Percentiles rank a stretch among this genome's conserved stretches.
These are phyloP conservation scores for Colletotrichum sp. DNA, from an alignment of 2,329 filamentous ascomycete species.

Conservation along the genomic window DNA sequence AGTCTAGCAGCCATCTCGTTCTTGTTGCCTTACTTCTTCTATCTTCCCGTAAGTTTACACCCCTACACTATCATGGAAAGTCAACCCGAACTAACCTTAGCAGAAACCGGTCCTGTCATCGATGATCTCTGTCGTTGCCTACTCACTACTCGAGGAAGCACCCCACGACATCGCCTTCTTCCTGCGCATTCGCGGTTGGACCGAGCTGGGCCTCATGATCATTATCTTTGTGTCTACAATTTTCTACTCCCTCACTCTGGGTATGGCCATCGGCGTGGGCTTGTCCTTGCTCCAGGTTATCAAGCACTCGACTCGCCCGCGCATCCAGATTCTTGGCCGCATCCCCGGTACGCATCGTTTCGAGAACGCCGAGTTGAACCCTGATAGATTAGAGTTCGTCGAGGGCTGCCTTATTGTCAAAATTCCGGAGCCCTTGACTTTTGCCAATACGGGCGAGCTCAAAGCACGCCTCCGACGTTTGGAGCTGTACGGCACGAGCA, in stretches of 20 bases:
- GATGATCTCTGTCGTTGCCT: conserved; percentile 95
- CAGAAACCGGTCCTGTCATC: conserved; percentile 92
- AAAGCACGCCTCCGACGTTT: conserved; percentile 82
- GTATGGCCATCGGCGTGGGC: conserved; percentile 92
- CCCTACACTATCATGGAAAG: not conserved
- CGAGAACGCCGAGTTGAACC: conserved; percentile 80
- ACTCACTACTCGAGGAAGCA: conserved; percentile 92
- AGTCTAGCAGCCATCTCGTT: conserved; percentile 82
- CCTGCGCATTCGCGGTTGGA: conserved; percentile 81
- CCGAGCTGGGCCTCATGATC: conserved; percentile 84
- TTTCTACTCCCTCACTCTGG: conserved; percentile 91
- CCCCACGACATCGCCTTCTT: conserved; percentile 94
- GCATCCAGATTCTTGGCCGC: conserved; percentile 94
- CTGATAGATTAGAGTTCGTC: conserved; percentile 80
- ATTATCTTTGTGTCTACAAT: conserved; percentile 92
- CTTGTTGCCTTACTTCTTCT: conserved; percentile 90
- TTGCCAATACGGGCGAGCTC: conserved; percentile 93
- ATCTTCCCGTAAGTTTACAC: conserved; percentile 75
- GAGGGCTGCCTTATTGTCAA: conserved; percentile 95
- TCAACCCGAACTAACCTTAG: not conserved
- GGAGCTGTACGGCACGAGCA: conserved; percentile 86
- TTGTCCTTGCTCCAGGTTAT: conserved; percentile 90
- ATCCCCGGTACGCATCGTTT: conserved; percentile 83
- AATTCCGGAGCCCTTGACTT: conserved; percentile 95
- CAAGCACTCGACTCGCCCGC: conserved; percentile 85